These are phyloP conservation scores for Phytopythium aichiense DNA, from an alignment of 352 stramenopile species.

Conservation along the genomic window DNA sequence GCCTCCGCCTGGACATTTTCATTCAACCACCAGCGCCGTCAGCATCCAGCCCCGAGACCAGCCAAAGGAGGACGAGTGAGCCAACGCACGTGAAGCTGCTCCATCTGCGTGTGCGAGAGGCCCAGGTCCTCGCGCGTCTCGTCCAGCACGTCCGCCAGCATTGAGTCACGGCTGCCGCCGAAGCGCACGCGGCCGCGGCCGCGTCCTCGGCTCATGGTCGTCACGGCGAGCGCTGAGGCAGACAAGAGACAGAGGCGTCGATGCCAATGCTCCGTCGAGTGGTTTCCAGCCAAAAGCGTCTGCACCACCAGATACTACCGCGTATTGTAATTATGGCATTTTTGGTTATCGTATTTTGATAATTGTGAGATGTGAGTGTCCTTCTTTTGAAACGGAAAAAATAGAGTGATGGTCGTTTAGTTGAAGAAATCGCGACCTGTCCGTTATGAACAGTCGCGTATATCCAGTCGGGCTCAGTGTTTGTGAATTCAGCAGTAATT, in stretches of 20 bases:
- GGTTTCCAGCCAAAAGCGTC: not conserved
- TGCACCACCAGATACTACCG: slow-evolving; percentile 1
- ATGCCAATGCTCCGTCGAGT: not conserved
- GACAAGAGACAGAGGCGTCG: too few relatives aligned
- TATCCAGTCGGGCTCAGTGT: not conserved
- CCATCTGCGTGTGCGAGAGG: slow-evolving; percentile 67
- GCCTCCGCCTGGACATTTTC: slow-evolving; percentile 30
- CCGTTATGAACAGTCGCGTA: not conserved
- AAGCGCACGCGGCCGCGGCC: slow-evolving; percentile 66
- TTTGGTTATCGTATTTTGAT: not conserved
- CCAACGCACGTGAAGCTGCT: slow-evolving; percentile 46
- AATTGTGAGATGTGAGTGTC: not conserved
- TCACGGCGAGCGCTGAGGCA: not conserved
- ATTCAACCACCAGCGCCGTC: not conserved
- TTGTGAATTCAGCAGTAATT: not conserved
- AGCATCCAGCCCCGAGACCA: not conserved
- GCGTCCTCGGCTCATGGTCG: slow-evolving; percentile 54
- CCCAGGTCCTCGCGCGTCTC: slow-evolving; percentile 70
- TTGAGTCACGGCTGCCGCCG: slow-evolving; percentile 62
- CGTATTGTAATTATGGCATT: not conserved
- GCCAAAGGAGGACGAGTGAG: not conserved
- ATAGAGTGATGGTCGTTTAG: not conserved
- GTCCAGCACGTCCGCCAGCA: slow-evolving; percentile 63
- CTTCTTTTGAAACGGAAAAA: not conserved
- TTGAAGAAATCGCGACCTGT: not conserved